phyloP scores from a whole-genome alignment of 108 stramenopile genomes.

The Cyclotella atomus region DNA sequence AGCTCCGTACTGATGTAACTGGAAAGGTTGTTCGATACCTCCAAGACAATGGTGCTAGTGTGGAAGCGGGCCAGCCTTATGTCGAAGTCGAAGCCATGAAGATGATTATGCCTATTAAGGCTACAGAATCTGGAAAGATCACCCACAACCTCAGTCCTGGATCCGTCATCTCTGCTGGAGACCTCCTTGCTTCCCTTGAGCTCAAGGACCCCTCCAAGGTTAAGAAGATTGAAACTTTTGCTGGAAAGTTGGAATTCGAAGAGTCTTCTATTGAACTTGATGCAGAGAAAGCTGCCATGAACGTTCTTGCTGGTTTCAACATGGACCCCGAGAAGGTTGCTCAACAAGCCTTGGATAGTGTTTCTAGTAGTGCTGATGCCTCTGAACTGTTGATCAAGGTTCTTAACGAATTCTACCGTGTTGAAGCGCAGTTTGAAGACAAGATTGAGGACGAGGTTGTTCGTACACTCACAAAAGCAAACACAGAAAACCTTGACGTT shows the following conservation, averaged over 20 bases:
- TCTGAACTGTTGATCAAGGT: constrained; percentile 60
- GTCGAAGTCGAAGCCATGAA: constrained; percentile 97
- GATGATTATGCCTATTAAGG: constrained; percentile 97
- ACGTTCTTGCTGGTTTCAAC: constrained; percentile 80
- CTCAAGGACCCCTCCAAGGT: constrained; percentile 95
- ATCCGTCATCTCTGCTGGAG: constrained; percentile 95
- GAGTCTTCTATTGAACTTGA: constrained; percentile 47
- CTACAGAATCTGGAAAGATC: constrained; percentile 94
- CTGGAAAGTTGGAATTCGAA: constrained; percentile 74
- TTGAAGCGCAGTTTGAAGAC: constrained; percentile 86
- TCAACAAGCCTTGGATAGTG: constrained; percentile 54
- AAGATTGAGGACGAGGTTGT: constrained; percentile 88
- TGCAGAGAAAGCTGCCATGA: constrained; percentile 50
- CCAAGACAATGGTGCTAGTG: constrained; percentile 90
- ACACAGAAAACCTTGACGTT: constrained; percentile 71
- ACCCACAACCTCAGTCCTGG: constrained; percentile 91
- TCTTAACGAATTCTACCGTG: constrained; percentile 85
- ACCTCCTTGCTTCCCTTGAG: constrained; percentile 92
- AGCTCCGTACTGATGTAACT: constrained; percentile 95
- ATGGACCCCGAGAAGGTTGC: constrained; percentile 67
- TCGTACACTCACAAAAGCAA: constrained; percentile 87
- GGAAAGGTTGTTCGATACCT: constrained; percentile 99
- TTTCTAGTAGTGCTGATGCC: constrained; percentile 59
- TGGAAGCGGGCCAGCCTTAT: constrained; percentile 89
- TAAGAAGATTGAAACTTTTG: constrained; percentile 91